phyloP scores from a whole-genome alignment of 2,329 filamentous ascomycete genomes.

The Penicillium sp. region DNA sequence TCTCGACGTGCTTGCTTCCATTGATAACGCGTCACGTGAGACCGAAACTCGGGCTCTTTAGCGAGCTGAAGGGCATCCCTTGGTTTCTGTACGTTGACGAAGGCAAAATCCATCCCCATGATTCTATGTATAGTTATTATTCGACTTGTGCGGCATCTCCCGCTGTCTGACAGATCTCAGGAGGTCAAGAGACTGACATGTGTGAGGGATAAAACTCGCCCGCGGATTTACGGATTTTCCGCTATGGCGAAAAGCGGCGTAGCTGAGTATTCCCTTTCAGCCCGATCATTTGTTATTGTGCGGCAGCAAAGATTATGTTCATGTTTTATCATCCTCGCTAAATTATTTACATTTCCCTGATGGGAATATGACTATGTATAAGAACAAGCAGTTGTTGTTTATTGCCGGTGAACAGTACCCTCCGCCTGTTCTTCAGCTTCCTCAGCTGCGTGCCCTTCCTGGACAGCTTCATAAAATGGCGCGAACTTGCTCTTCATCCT shows the following conservation, averaged over 20 bases:
- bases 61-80: neutral
- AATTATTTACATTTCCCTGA: neutral
- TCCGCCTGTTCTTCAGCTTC: slow-evolving; percentile 1
- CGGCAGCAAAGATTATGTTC: too few relatives aligned
- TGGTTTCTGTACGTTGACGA: neutral
- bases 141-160: neutral
- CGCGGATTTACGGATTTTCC: neutral
- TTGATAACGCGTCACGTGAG: neutral
- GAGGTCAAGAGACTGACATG: neutral
- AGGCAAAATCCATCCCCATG: neutral
- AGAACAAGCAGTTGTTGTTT: neutral
- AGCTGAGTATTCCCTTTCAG: too few relatives aligned
- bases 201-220: neutral
- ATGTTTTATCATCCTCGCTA: too few relatives aligned
- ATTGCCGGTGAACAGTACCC: neutral
- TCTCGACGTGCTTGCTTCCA: neutral
- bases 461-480: slow-evolving; percentile 49
- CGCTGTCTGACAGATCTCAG: neutral
- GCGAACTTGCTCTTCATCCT: slow-evolving; percentile 24
- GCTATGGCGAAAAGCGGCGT: too few relatives aligned
- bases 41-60: neutral
- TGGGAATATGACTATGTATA: slow-evolving; percentile 2
- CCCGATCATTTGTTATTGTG: too few relatives aligned
- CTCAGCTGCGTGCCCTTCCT: slow-evolving; percentile 40
- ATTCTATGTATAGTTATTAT: neutral